Evolutionary conservation across 2,329 filamentous ascomycete species (phyloP), one percentile per base, ranked within the genome.

Genomic region (Nigrospora osmanthi): DNA sequence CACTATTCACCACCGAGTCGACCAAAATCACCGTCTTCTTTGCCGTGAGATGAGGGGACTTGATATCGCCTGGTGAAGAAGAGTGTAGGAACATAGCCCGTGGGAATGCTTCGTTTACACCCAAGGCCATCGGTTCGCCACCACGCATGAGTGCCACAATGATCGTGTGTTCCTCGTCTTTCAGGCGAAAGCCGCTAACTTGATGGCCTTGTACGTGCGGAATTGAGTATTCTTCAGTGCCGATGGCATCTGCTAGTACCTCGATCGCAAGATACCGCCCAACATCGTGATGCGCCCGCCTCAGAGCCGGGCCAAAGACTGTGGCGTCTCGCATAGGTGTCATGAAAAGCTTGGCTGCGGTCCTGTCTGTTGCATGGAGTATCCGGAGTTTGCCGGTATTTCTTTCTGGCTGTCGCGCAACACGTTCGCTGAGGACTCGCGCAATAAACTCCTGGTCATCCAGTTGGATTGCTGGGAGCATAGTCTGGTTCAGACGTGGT

Each of bases 131-230:
- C 0, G 78, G 68, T 49, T 82, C 78, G 10, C 79, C 80, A 2
- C 74, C 78, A 10, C 78, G 74, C 78, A 84, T 83, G n/a, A 83
- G 49, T 0, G 78, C 66, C 1, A 83, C 61, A 39, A 85, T 81
- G 1, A 67, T 46, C 0, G 76, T 83, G 10, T 62, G 43, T 1
- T 60, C 9, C 53, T 83, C 78, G 43, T 71, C 23, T 0, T 37
- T 46, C 2, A 83, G 61, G 9, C 61, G 67, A 52, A 73, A 63
- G 0, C 78, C 78, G 0, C 23, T 55, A 0, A 65, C 70, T 2
- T 48, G 6, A 31, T 68, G 48, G 4, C 70, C 73, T 47, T 78
- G 73, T 0, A 82, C 76, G 47, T 82, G 75, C 0, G 49, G 45
- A 13, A 81, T 77, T 0, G 46, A 3, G 50, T 65, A 69, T 10